phyloP scores from a whole-genome alignment of 192 early-diverging fungal species.

The Phlyctochytrium planicorne region DNA sequence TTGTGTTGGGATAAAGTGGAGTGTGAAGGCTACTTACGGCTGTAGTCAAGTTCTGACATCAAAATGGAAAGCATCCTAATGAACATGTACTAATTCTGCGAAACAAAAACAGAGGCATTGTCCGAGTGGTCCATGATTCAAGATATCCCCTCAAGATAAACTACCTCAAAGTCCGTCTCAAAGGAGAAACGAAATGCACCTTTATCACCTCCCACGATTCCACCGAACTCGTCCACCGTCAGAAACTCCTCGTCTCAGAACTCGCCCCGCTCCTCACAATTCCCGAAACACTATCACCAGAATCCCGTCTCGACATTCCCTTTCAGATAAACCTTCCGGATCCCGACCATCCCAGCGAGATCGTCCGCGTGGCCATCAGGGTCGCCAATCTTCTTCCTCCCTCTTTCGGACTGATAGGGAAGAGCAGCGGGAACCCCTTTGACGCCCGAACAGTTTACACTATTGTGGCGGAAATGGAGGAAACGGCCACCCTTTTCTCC shows the following conservation, averaged over 20 bases:
- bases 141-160: conserved; percentile 18
- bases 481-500: conserved; percentile 16
- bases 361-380: conserved; percentile 17
- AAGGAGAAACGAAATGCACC: conserved; percentile 12
- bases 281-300: conserved; percentile 19
- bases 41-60: background rate
- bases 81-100: background rate
- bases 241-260: conserved; percentile 12
- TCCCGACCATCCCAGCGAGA: conserved; percentile 16
- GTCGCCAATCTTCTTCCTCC: conserved; percentile 31
- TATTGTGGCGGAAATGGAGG: conserved; percentile 32
- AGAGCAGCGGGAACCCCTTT: conserved; percentile 9
- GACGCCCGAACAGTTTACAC: conserved; percentile 31
- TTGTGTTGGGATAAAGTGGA: background rate
- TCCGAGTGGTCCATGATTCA: conserved; percentile 14
- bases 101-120: conserved; percentile 27
- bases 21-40: background rate
- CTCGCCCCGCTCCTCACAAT: conserved; percentile 22
- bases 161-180: conserved; percentile 21
- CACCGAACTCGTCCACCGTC: conserved; percentile 4
- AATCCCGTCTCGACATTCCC: conserved; percentile 30
- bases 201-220: conserved; percentile 5
- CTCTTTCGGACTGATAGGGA: conserved; percentile 18
- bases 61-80: background rate
- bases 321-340: conserved; percentile 41